Base-by-base conservation (phyloP, 2,329 filamentous ascomycete genomes). In the Seiridium unicorne region DNA sequence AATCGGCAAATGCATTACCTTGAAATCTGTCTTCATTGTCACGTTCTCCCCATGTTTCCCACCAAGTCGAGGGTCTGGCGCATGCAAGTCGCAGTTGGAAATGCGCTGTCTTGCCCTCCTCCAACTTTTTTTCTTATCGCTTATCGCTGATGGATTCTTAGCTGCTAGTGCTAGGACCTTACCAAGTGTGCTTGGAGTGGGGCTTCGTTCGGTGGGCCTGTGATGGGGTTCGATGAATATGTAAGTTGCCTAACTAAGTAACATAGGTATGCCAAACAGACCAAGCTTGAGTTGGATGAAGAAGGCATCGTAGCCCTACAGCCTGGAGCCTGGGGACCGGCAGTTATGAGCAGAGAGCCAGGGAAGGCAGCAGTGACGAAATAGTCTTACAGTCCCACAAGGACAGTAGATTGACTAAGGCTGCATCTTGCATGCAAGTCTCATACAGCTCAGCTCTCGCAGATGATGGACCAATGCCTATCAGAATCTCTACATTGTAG, bases 11-110 rank as follows among this genome's bases (percentile, higher is more conserved):
- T 8, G 8, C 61, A 76, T 64, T 78, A 96, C 94, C 88, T 95
- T 96, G 77, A 98, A 99, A 79, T 98, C 94, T 67, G 93, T 98
- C 90, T 98, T 99, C 95, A 99, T 99, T 75, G 77, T 87, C 74
- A 76, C 70, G 64, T 61, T 64, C 66, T 65, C 58, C 40, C 62
- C 72, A 59, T 58, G 13, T 8, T 26, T n/a, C 9, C n/a, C 3
- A 26, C 26, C 26, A 35, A 48, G 38, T 40, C 32, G 38, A 40
- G 38, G 42, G 38, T 42, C 32, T 35, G 40, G 44, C 54, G 40
- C 35, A 47, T 10, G 42, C 31, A 11, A 31, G n/a, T 57, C 32
- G 18, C 38, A 31, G 34, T 51, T 32, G 8, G 9, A 51, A 32
- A 26, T 38, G 34, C 44, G 56, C 34, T 26, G 3, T 44, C 56